Conservation (phyloP, 306 rosid genomes). For the Fagus sylvatica region DNA sequence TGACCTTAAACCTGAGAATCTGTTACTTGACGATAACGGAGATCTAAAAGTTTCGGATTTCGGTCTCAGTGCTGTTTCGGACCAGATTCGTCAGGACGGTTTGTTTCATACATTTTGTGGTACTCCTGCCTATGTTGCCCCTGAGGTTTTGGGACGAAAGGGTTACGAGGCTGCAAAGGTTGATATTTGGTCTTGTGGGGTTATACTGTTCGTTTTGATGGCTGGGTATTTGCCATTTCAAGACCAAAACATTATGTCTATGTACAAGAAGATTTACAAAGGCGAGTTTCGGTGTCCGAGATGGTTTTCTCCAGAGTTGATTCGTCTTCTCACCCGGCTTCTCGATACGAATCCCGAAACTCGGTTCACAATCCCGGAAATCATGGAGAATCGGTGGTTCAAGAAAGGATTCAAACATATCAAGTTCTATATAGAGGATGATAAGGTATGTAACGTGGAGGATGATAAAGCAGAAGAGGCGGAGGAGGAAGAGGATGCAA, state of each 20-base stretch:
- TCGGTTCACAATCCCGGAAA: constrained; percentile 67
- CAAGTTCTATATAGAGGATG: constrained; percentile 86
- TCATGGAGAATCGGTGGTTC: constrained; percentile 91
- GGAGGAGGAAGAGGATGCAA: constrained; percentile 30
- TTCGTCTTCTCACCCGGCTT: constrained; percentile 46
- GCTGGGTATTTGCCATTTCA: constrained; percentile 93
- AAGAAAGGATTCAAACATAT: constrained; percentile 84
- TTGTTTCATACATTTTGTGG: constrained; percentile 93
- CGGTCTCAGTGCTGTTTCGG: constrained; percentile 84
- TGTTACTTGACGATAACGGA: constrained; percentile 74
- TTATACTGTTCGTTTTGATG: constrained; percentile 80
- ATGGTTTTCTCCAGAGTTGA: constrained; percentile 80
- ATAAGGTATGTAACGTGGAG: constrained; percentile 62
- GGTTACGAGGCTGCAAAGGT: constrained; percentile 89
- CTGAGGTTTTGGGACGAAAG: constrained; percentile 77
- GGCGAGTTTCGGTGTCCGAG: constrained; percentile 85
- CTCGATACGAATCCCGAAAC: constrained; percentile 73
- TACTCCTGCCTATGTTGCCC: constrained; percentile 94
- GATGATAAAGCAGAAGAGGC: constrained; percentile 35
- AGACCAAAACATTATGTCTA: constrained; percentile 85
- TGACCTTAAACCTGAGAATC: constrained; percentile 85
- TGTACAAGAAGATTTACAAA: constrained; percentile 84
- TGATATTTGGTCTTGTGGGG: constrained; percentile 95
- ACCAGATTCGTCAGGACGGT: constrained; percentile 86
- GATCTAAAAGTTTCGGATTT: constrained; percentile 86